These are phyloP conservation scores for Protea cynaroides DNA, from an alignment of 164 flowering plant species.

Conservation along the genomic window DNA sequence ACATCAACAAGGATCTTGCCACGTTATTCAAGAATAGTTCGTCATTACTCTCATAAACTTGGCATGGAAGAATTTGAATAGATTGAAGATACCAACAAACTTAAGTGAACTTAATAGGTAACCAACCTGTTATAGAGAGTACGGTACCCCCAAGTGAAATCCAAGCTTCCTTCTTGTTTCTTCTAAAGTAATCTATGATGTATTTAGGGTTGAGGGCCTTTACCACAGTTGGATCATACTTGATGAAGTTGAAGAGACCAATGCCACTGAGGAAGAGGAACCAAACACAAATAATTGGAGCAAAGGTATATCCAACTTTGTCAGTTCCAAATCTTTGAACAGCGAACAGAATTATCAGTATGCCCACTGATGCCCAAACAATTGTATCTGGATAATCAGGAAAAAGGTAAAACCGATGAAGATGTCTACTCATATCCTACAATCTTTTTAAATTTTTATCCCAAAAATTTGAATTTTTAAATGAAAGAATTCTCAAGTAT, in stretches of 20 bases:
- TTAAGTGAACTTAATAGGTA: no score
- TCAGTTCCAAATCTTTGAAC: slow-evolving; percentile 72
- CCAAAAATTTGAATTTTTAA: no score
- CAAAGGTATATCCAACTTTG: slow-evolving; percentile 14
- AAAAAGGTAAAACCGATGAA: background rate
- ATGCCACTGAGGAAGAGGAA: slow-evolving; percentile 21
- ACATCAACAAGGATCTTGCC: no score
- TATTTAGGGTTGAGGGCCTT: slow-evolving; percentile 17
- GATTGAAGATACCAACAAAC: no score
- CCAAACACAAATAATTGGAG: no score
- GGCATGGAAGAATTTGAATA: no score
- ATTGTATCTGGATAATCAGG: slow-evolving; percentile 27
- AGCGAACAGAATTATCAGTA: slow-evolving; percentile 35
- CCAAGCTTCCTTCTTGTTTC: slow-evolving; percentile 59
- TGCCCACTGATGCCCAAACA: slow-evolving; percentile 41
- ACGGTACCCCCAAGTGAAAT: slow-evolving; percentile 67
- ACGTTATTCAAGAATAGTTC: no score
- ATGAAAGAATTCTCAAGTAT: no score
- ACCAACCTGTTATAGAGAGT: slow-evolving; percentile 59
- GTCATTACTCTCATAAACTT: no score
- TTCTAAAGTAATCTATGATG: slow-evolving; percentile 52
- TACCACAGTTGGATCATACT: slow-evolving; percentile 40
- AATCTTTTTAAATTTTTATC: no score
- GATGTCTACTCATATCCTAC: background rate
- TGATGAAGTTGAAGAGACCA: slow-evolving; percentile 54